These are phyloP conservation scores for Chamaecyparis obtusa DNA, from an alignment of 75 land plant genomes.

Conservation along the genomic window DNA sequence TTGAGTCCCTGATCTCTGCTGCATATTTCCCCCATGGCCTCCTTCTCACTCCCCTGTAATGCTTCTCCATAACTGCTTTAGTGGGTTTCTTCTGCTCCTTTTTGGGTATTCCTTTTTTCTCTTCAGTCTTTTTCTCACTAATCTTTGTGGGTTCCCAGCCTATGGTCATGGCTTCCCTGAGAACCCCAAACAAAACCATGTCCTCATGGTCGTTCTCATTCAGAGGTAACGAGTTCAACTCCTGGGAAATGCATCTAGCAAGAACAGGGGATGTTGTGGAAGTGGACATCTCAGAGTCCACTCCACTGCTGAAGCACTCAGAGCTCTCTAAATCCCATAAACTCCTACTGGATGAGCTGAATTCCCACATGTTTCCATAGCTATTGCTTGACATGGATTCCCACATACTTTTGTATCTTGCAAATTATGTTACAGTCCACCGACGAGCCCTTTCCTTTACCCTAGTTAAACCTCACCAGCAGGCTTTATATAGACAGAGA, in stretches of 20 bases:
- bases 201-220: slow-evolving; percentile 43
- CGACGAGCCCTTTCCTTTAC: not conserved
- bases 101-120: not conserved
- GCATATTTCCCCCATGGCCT: slow-evolving; percentile 33
- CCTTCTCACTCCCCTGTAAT: slow-evolving; percentile 20
- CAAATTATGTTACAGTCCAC: not conserved
- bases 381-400: not conserved
- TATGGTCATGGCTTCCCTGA: slow-evolving; percentile 19
- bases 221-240: slow-evolving; percentile 19
- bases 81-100: not conserved
- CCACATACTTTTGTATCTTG: not conserved
- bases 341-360: not conserved
- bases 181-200: slow-evolving; percentile 26
- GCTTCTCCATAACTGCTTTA: not conserved
- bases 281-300: not conserved
- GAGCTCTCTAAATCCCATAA: slow-evolving; percentile 1
- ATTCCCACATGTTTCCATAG: not conserved
- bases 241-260: not conserved
- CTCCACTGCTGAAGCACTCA: not conserved
- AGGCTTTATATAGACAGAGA: not conserved
- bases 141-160: slow-evolving; percentile 16
- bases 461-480: not conserved
- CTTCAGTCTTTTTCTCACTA: not conserved
- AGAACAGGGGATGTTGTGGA: not conserved
- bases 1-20: slow-evolving; percentile 38